These are phyloP conservation scores for Candida gorgasii DNA, from an alignment of 805 yeast genomes.

Conservation along the genomic window DNA sequence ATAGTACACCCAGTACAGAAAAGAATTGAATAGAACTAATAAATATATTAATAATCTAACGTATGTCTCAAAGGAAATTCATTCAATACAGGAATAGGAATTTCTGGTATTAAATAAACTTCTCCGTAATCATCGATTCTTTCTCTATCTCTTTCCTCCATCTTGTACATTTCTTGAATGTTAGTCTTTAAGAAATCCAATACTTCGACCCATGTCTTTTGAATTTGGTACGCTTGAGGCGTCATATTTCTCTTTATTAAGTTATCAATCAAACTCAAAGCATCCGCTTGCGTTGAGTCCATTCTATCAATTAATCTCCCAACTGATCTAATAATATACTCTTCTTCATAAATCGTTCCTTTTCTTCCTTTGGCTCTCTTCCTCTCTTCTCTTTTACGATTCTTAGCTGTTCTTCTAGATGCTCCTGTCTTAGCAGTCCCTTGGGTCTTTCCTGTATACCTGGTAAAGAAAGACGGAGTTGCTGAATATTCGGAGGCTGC, in stretches of 20 bases:
- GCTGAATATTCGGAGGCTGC: conserved; percentile 95
- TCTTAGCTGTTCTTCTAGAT: conserved; percentile 87
- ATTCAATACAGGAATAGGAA: conserved; percentile 65
- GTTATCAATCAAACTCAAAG: conserved; percentile 69
- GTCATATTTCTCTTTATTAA: conserved; percentile 69
- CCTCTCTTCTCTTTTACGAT: conserved; percentile 91
- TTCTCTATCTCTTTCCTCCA: conserved; percentile 85
- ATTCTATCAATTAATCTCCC: conserved; percentile 86
- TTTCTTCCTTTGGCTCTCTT: conserved; percentile 96
- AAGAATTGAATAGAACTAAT: no score
- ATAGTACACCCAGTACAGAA: no score
- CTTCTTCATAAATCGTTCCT: conserved; percentile 97
- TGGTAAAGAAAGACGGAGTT: conserved; percentile 88
- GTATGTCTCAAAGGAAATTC: conserved; percentile 60
- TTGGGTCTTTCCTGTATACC: conserved; percentile 93
- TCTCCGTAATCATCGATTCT: conserved; percentile 88
- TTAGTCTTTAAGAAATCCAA: conserved; percentile 56
- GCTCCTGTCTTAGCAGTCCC: conserved; percentile 98
- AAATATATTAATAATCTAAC: conserved; percentile 52
- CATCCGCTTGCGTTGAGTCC: conserved; percentile 72
- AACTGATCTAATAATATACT: conserved; percentile 82
- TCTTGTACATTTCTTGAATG: conserved; percentile 72
- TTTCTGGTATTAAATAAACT: conserved; percentile 72
- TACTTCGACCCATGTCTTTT: conserved; percentile 62
- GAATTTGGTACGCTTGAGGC: conserved; percentile 82